Evolutionary conservation across 192 early-diverging fungal genomes (phyloP).

Genomic region (Diversispora epigaea): DNA sequence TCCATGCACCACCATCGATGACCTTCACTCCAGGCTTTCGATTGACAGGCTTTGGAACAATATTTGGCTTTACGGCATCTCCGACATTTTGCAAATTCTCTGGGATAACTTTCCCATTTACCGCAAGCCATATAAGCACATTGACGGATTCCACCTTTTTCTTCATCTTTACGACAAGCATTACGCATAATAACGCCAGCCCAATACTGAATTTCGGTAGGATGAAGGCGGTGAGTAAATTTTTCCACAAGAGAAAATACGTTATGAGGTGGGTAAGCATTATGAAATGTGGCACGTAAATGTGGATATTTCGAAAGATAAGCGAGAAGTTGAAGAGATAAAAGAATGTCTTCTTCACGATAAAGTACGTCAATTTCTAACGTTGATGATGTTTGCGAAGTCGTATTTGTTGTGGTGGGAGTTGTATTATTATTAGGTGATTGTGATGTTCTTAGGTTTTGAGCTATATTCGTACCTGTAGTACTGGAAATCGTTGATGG

Average conservation of each 20-base stretch:
- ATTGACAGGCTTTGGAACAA: conserved; percentile 77
- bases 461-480: conserved; percentile 14
- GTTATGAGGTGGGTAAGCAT: conserved; percentile 51
- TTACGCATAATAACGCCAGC: conserved; percentile 79
- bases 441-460: conserved; percentile 28
- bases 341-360: conserved; percentile 78
- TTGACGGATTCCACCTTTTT: conserved; percentile 66
- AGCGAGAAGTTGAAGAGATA: conserved; percentile 81
- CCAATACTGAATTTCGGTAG: conserved; percentile 70
- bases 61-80: conserved; percentile 86
- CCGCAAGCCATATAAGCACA: conserved; percentile 80
- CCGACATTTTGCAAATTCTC: conserved; percentile 86
- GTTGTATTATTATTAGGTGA: conserved; percentile 29
- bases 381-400: conserved; percentile 25
- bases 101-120: conserved; percentile 69
- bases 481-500: conserved; percentile 1
- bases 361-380: conserved; percentile 59
- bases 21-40: conserved; percentile 74
- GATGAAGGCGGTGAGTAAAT: conserved; percentile 68
- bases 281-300: conserved; percentile 64
- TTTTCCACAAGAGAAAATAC: conserved; percentile 79
- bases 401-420: conserved; percentile 32
- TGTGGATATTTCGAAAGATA: conserved; percentile 89
- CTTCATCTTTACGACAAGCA: conserved; percentile 74
- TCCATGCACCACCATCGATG: conserved; percentile 83